These are phyloP conservation scores for Trichoderma sp. DNA, from an alignment of 2,329 filamentous ascomycete genomes.

Conservation along the genomic window DNA sequence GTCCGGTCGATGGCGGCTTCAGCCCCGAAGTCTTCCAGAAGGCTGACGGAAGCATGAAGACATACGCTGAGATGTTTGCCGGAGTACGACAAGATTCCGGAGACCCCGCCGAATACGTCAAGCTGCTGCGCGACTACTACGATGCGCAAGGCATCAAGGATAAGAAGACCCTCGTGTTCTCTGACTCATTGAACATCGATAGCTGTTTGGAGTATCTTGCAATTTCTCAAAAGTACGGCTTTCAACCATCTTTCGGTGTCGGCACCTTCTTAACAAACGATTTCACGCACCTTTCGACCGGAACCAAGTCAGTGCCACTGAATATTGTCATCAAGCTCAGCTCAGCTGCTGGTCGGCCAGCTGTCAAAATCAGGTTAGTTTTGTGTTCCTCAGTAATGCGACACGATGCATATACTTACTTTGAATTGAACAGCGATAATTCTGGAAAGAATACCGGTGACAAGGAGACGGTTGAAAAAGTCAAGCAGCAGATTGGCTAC, in stretches of 20 bases:
- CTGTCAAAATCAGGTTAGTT: constrained; percentile 79
- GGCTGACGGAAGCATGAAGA: constrained; percentile 52
- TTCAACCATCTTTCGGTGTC: constrained; percentile 88
- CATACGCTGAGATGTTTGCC: constrained; percentile 80
- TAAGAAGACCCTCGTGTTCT: constrained; percentile 91
- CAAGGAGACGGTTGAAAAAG: constrained; percentile 72
- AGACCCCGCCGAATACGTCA: constrained; percentile 78
- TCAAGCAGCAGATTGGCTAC: constrained; percentile 87
- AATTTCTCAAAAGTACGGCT: constrained; percentile 76
- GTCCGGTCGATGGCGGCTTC: constrained; percentile 49
- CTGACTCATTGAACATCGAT: constrained; percentile 90
- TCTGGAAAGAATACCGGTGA: constrained; percentile 94
- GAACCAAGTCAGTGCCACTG: constrained; percentile 83
- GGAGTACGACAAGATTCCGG: constrained; percentile 91
- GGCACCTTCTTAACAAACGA: constrained; percentile 97
- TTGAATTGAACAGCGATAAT: constrained; percentile 63
- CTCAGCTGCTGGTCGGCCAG: constrained; percentile 76
- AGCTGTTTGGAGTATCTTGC: constrained; percentile 88
- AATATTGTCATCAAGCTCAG: constrained; percentile 99
- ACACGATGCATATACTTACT: background rate
- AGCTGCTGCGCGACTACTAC: constrained; percentile 81
- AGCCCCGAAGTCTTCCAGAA: constrained; percentile 48
- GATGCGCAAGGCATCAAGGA: constrained; percentile 72
- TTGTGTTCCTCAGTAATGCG: background rate
- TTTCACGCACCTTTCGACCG: constrained; percentile 72